Percentiles rank a stretch among this genome's conserved stretches.
Evolutionary conservation across 2,329 filamentous ascomycete species (phyloP).

Genomic region (Shiraia sp.): DNA sequence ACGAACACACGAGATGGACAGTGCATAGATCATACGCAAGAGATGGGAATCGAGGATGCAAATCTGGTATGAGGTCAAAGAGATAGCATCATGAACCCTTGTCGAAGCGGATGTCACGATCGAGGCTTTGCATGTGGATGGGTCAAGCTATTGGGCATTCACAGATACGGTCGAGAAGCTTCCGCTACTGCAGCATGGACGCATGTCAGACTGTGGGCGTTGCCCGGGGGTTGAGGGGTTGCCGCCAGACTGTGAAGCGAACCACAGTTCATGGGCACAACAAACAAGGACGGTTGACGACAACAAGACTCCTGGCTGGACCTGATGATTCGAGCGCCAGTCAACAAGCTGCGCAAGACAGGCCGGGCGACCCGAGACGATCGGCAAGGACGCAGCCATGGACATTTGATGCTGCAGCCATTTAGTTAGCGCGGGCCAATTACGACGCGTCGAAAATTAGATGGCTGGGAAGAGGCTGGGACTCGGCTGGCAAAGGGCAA

Average conservation of each 20-base stretch:
- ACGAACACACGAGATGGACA: too few species aligned
- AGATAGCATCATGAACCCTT: too few species aligned
- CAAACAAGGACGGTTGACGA: neutral
- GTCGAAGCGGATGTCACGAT: too few species aligned
- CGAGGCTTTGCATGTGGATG: too few species aligned
- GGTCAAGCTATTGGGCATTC: too few species aligned
- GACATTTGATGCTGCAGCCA: constrained; percentile 13
- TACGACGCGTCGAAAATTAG: constrained; percentile 17
- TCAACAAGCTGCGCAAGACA: neutral
- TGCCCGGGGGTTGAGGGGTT: neutral
- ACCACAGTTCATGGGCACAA: neutral
- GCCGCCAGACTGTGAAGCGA: neutral
- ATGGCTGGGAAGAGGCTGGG: constrained; percentile 26
- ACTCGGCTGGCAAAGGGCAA: constrained; percentile 17
- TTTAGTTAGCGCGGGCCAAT: constrained; percentile 21
- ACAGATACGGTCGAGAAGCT: neutral
- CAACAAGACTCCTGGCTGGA: neutral
- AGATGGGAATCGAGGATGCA: too few species aligned
- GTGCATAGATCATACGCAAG: too few species aligned
- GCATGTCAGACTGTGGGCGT: constrained; percentile 1
- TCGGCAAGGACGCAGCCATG: constrained; percentile 11
- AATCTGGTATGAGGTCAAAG: too few species aligned
- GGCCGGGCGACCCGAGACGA: constrained; percentile 17
- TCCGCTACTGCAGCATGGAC: neutral
- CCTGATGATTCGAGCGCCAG: too few species aligned